Base-by-base conservation (phyloP, 371 early-diverging fungal genomes). In the Saksenaea vasiformis region DNA sequence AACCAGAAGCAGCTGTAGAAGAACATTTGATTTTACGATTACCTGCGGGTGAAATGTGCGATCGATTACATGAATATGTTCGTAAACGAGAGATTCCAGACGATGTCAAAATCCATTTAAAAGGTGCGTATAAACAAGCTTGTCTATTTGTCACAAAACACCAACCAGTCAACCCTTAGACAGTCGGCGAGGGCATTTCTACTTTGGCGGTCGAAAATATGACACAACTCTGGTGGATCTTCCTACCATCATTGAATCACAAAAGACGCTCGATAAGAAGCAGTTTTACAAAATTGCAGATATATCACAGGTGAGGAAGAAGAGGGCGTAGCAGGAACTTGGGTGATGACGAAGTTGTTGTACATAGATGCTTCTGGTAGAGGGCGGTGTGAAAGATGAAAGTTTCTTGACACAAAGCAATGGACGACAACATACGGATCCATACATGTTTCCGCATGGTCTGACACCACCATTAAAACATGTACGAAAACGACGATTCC, bases 251-350 rank as follows among this genome's bases (percentile, higher is more conserved):
- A 90, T 96, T 24, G 99, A 99, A 77, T 88, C 98, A 7, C 97
- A 97, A 65, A 95, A 98, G 71, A 96, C 97, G 0, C 75, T 93
- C 5, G 97, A 99, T 66, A 91, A 91, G 60, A 96, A 96, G 69
- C 98, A 97, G 70, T 85, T 96, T 66, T 94, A 94, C 72, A 99
- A 99, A 78, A 89, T 97, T n/a, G 95, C 94, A 11, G 99, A 99
- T 68, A 91, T 98, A n/a, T 94, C 90, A 5, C 98, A 96, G 73
- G 87, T 93, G 78, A 35, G 65, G 5, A 37, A 36, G 19, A 7
- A 58, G n/a, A 26, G 17, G 9, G 39, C 0, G 19, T 10, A 19
- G 36, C 35, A 34, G 55, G 28, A 10, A 15, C 9, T 47, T 38
- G 36, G n/a, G 59, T 61, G 43, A 17, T 34, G 17, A 35, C 31